A percentile compares a stretch with the other conserved stretches of the same genome.
phyloP scores from a whole-genome alignment of 163 green algal species.

The Prototheca cutis region DNA sequence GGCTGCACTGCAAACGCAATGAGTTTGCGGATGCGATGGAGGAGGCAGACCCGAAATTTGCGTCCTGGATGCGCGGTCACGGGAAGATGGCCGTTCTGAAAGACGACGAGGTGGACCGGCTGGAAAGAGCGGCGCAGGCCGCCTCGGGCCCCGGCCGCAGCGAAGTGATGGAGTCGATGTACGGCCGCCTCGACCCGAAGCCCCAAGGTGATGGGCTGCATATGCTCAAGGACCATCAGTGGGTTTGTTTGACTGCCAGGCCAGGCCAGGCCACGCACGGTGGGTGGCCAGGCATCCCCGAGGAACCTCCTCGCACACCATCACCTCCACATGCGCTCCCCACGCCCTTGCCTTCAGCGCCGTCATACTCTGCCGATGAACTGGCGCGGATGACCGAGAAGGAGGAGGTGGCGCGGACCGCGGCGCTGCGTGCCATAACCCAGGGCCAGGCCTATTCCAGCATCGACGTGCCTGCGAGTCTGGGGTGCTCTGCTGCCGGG shows the following conservation, averaged over 20 bases:
- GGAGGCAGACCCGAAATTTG: conserved; percentile 72
- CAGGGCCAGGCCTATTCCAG: neutral
- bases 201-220: conserved; percentile 50
- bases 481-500: conserved; percentile 32
- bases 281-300: too few relatives aligned
- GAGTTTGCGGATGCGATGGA: conserved; percentile 83
- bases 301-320: too few relatives aligned
- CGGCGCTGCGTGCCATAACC: neutral
- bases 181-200: conserved; percentile 63
- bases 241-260: too few relatives aligned
- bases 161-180: conserved; percentile 82
- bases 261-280: too few relatives aligned
- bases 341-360: too few relatives aligned
- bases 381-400: conserved; percentile 14
- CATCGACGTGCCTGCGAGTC: conserved; percentile 24
- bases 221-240: too few relatives aligned
- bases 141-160: conserved; percentile 24
- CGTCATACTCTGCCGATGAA: conserved; percentile 32
- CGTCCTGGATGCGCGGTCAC: conserved; percentile 73
- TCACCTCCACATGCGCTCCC: too few relatives aligned
- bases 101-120: conserved; percentile 42
- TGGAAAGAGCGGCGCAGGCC: conserved; percentile 61
- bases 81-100: conserved; percentile 59
- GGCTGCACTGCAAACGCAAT: conserved; percentile 60
- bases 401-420: conserved; percentile 5